Percentiles rank a stretch among this genome's conserved stretches.
phyloP scores from a whole-genome alignment of 2,329 filamentous ascomycete genomes.

The Xenoacremonium recifei region DNA sequence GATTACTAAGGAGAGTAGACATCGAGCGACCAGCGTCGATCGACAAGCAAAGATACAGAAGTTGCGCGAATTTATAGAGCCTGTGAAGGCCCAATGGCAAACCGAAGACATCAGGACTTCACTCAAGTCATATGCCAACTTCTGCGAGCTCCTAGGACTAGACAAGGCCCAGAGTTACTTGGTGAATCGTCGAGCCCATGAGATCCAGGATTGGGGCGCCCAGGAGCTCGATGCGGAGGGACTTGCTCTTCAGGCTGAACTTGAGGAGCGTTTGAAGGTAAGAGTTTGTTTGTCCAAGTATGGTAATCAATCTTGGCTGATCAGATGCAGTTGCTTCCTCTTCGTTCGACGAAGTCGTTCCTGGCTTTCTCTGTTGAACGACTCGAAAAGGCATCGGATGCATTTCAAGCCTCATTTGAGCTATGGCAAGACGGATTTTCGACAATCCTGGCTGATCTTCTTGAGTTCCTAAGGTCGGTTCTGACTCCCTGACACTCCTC shows the following conservation, averaged over 20 bases:
- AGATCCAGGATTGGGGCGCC: conserved; percentile 79
- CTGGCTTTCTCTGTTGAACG: conserved; percentile 92
- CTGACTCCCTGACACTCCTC: background rate
- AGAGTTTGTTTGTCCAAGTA: conserved; percentile 12
- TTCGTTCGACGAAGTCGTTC: conserved; percentile 87
- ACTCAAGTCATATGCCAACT: conserved; percentile 72
- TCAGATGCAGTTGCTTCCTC: conserved; percentile 62
- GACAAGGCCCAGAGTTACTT: conserved; percentile 81
- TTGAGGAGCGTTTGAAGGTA: conserved; percentile 73
- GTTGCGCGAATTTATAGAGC: conserved; percentile 75
- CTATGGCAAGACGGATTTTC: conserved; percentile 88
- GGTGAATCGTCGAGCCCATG: conserved; percentile 67
- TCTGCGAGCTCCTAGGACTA: conserved; percentile 77
- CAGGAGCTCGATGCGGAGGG: conserved; percentile 77
- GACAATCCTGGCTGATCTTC: conserved; percentile 77
- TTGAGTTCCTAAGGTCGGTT: conserved; percentile 73
- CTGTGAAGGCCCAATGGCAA: conserved; percentile 79
- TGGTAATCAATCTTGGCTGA: no score
- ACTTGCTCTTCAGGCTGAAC: conserved; percentile 71
- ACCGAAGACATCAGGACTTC: conserved; percentile 65
- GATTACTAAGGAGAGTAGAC: conserved; percentile 45
- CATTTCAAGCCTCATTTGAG: conserved; percentile 72
- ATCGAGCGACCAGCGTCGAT: conserved; percentile 77
- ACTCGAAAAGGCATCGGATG: conserved; percentile 68
- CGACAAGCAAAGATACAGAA: conserved; percentile 67